Base-by-base conservation (phyloP, 2,329 filamentous ascomycete genomes). In the Dactylonectria estremocensis region DNA sequence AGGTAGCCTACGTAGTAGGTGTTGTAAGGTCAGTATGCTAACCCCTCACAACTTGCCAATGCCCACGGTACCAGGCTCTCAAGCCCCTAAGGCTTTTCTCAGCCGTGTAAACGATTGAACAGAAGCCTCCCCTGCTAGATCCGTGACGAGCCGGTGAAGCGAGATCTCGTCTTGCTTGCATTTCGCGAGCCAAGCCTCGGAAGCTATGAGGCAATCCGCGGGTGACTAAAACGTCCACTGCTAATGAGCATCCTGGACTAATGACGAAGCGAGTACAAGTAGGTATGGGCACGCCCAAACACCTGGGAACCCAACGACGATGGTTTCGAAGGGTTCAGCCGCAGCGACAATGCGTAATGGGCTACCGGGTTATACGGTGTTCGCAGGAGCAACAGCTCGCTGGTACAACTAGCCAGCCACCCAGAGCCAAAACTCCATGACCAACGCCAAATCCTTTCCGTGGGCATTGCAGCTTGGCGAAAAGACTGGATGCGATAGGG, bases 191-290 rank as follows among this genome's bases (percentile, higher is more conserved):
- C 55, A 40, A 18, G 16, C 14, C n/a, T 33, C 28, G 22, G 14
- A 14, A 40, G 10, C 18, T 22, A 31, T 40, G 40, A 33, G 43
- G 52, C 60, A 46, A 50, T 60, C 49, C 62, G 62, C 62, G 60
- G 60, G 24, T n/a, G 2, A 43, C n/a, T 18, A 53, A 35, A 31
- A 53, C 33, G 50, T 28, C 28, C 10, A 53, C 31, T 16, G 20
- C 22, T 52, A 52, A 73, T 70, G 71, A 71, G 55, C 50, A 33
- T 7, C 10, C n/a, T 18, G 33, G 11, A 35, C 31, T 53, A 53
- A 28, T 28, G 4, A 4, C 24, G 24, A 28, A 28, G 50, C 50
- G 18, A 53, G 49, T 35, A 35, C 49, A 35, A 35, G 35, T 20
- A 8, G 31, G 20, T 20, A 11, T 18, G 4, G 31, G 28, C 20